Evolutionary conservation across 2,329 filamentous ascomycete species (phyloP), one percentile per base, ranked within the genome.

Genomic region (Fusarium sp.): DNA sequence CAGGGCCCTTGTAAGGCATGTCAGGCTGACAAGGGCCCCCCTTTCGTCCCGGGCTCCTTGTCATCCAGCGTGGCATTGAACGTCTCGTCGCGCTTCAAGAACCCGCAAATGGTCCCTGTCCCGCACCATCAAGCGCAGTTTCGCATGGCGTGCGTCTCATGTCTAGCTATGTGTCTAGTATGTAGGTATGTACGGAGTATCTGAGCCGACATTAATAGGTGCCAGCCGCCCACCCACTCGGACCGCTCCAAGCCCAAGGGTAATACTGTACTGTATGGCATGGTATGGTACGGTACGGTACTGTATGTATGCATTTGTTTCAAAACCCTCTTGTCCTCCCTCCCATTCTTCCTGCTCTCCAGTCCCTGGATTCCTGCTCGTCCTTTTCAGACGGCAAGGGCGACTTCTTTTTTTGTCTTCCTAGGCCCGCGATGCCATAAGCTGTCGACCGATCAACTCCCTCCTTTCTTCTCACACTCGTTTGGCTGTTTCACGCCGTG

Each of bases 121-220:
- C 73, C 65, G 75, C 75, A 75, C 39, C 45, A 70, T 75, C 72
- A 75, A 77, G 76, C 72, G 67, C 66, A 67, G 67, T 66, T 73
- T 74, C 63, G 66, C 63, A 69, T 70, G 64, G 70, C 69, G 66
- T 75, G 57, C 70, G 77, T 76, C 69, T 75, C 72, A 75, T 75
- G 69, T 77, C 68, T 66, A 28, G 22, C 22, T 42, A 7, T 24
- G 14, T 42, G 22, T 42, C 39, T 42, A 42, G 15, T 42, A 15
- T n/a, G 41, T 17, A 42, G 44, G 45, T 48, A 48, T 48, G 45
- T 48, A 41, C 15, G 35, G 35, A 18, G 35, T 41, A 28, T 48
- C 45, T 72, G 70, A 73, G 70, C 75, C 49, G 69, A 73, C 75
- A 78, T 79, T 79, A 79, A 79, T 78, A 79, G 77, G 75, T 77